Conservation (phyloP, 2,329 filamentous ascomycete species). For the Apiospora kogelbergensis region DNA sequence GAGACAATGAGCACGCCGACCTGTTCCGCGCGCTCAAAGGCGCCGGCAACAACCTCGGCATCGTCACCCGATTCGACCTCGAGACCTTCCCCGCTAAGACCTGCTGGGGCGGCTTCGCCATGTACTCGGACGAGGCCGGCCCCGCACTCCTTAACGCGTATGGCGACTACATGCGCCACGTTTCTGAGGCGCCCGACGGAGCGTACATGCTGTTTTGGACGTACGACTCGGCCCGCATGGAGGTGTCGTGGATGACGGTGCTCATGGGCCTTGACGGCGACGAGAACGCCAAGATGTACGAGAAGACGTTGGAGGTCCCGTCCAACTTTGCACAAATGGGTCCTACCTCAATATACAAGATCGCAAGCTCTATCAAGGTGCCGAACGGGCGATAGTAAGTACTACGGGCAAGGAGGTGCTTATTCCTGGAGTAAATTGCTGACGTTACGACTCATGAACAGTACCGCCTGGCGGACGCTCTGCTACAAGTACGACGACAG, state of each 20-base stretch:
- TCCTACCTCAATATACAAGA: neutral
- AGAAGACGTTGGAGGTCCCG: neutral
- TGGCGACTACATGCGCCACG: neutral
- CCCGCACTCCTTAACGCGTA: neutral
- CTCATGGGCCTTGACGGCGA: neutral
- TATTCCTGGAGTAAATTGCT: too few species aligned
- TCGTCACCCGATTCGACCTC: slow-evolving; percentile 21
- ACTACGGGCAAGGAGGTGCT: too few species aligned
- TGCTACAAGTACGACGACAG: neutral
- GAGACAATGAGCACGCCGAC: slow-evolving; percentile 31
- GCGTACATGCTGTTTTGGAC: neutral
- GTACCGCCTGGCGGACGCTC: neutral
- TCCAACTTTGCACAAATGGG: neutral
- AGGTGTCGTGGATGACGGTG: neutral
- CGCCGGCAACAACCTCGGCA: slow-evolving; percentile 45
- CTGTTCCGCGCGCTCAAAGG: slow-evolving; percentile 46
- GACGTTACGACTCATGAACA: too few species aligned
- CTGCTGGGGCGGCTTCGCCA: neutral
- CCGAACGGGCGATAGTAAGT: neutral
- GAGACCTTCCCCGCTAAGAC: neutral
- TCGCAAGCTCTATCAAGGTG: neutral
- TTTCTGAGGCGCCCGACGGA: neutral
- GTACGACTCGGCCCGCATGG: neutral
- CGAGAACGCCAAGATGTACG: neutral
- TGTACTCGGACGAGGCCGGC: neutral